phyloP scores from a whole-genome alignment of 1,284 basidiomycete species.

The Ceratobasidium sp. region DNA sequence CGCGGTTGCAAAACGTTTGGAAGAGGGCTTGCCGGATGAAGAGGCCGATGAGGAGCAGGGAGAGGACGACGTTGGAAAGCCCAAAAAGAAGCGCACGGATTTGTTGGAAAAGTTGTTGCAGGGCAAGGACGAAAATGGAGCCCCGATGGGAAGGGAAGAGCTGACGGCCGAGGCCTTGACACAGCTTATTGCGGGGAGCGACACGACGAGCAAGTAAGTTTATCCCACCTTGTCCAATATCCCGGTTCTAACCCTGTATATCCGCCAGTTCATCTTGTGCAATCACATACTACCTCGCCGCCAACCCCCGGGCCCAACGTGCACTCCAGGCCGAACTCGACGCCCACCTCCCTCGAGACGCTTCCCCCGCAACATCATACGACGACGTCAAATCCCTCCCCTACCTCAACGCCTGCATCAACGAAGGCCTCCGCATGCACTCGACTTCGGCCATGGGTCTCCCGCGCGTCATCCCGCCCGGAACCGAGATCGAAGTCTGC shows the following conservation, averaged over 20 bases:
- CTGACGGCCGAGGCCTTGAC: slow-evolving; percentile 89
- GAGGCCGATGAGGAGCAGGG: slow-evolving; percentile 83
- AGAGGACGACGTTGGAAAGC: slow-evolving; percentile 82
- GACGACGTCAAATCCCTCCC: slow-evolving; percentile 74
- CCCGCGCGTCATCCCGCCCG: slow-evolving; percentile 77
- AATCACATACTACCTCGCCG: slow-evolving; percentile 83
- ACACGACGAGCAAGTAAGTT: slow-evolving; percentile 85
- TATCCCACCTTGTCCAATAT: slow-evolving; percentile 32
- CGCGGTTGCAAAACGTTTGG: slow-evolving; percentile 79
- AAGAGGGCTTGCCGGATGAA: slow-evolving; percentile 58
- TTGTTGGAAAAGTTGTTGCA: slow-evolving; percentile 82
- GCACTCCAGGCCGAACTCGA: slow-evolving; percentile 86
- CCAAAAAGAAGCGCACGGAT: slow-evolving; percentile 84
- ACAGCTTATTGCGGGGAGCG: slow-evolving; percentile 85
- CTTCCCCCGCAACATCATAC: slow-evolving; percentile 58
- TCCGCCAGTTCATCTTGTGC: slow-evolving; percentile 77
- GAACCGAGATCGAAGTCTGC: slow-evolving; percentile 66
- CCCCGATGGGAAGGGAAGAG: slow-evolving; percentile 80
- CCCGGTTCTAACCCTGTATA: slow-evolving; percentile 21
- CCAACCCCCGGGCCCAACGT: slow-evolving; percentile 70
- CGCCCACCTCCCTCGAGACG: slow-evolving; percentile 70
- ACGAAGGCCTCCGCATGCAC: slow-evolving; percentile 83
- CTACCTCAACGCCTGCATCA: slow-evolving; percentile 84
- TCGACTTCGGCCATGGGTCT: slow-evolving; percentile 77
- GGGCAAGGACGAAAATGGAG: slow-evolving; percentile 80